Base-by-base conservation (phyloP, 331 rosid genomes). In the Pyrus hybrid region DNA sequence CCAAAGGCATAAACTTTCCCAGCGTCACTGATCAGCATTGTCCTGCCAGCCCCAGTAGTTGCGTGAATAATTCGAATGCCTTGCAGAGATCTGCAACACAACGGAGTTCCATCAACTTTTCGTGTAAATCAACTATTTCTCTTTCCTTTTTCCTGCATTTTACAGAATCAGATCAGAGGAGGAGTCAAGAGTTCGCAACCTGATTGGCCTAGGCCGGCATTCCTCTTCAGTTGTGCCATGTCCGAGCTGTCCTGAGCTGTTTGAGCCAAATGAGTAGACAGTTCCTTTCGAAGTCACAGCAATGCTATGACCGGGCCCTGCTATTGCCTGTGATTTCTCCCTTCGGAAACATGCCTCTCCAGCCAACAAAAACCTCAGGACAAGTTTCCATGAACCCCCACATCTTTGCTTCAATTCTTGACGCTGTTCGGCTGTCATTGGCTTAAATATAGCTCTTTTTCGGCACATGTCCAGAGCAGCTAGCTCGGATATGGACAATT, bases 361-460 rank as follows among this genome's bases (percentile, higher is more conserved):
- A 30, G 96, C 97, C 79, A 87, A 79, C 78, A 94, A 80, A 82
- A 86, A 94, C 87, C 96, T 89, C 87, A 94, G 90, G 66, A 90
- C 99, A 79, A 94, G 89, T 68, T 92, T 94, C 99, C 99, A 94
- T 12, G 97, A 92, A n/a, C 97, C 99, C 49, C 99, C 99, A 82
- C 99, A 92, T 77, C 84, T 86, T 83, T 81, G 93, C 91, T 87
- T 94, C 87, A 94, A 77, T 54, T 86, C 85, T 67, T 76, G 83
- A 76, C 82, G 83, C 71, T 92, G 85, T 78, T 92, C 97, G 12
- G 81, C 68, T 7, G 87, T 85, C 97, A 92, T 94, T 63, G 89
- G 93, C 90, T 81, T 85, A 81, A 94, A 92, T 80, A 90, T 86
- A 49, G 96, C 97, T 76, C 97, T 88, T 87, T 89, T 92, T 76